Percentiles rank a stretch among this genome's conserved stretches.
phyloP scores from a whole-genome alignment of 1,139 yeast species.

The Geotrichum fermentans region DNA sequence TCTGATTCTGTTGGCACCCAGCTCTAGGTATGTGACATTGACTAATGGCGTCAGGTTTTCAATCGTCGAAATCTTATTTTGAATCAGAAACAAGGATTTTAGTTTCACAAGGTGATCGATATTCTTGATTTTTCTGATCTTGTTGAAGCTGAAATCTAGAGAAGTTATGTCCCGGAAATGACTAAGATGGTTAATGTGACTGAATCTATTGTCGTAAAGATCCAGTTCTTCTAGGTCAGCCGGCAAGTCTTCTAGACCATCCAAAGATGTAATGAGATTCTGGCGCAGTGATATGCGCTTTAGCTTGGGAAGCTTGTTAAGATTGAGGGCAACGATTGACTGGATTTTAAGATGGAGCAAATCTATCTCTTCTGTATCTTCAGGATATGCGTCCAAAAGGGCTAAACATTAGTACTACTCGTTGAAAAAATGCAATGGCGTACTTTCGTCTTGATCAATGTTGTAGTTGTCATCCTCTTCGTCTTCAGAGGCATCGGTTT shows the following conservation, averaged over 20 bases:
- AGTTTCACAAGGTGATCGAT: slow-evolving; percentile 58
- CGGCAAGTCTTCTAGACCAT: slow-evolving; percentile 61
- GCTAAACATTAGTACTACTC: background rate
- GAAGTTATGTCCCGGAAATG: slow-evolving; percentile 54
- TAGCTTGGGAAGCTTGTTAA: slow-evolving; percentile 34
- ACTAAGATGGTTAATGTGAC: slow-evolving; percentile 67
- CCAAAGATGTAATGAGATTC: slow-evolving; percentile 68
- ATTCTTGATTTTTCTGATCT: slow-evolving; percentile 81
- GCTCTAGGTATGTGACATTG: slow-evolving; percentile 67
- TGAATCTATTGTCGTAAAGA: slow-evolving; percentile 84
- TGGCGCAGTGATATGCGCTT: slow-evolving; percentile 65
- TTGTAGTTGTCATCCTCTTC: slow-evolving; percentile 17
- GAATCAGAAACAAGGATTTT: slow-evolving; percentile 75
- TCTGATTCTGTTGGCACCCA: slow-evolving; percentile 84
- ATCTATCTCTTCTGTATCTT: slow-evolving; percentile 65
- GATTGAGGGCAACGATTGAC: slow-evolving; percentile 60
- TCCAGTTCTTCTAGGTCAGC: slow-evolving; percentile 71
- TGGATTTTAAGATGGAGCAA: slow-evolving; percentile 72
- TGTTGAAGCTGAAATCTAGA: slow-evolving; percentile 86
- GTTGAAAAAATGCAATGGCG: background rate
- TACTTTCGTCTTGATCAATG: slow-evolving; percentile 19
- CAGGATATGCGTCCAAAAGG: slow-evolving; percentile 50
- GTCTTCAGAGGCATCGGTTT: slow-evolving; percentile 17
- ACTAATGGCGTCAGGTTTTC: slow-evolving; percentile 57
- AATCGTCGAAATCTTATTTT: slow-evolving; percentile 75